Percentiles rank a stretch among this genome's conserved stretches.
Conservation (phyloP, 164 flowering plant genomes). For the Kalanchoe fedtschenkoi region DNA sequence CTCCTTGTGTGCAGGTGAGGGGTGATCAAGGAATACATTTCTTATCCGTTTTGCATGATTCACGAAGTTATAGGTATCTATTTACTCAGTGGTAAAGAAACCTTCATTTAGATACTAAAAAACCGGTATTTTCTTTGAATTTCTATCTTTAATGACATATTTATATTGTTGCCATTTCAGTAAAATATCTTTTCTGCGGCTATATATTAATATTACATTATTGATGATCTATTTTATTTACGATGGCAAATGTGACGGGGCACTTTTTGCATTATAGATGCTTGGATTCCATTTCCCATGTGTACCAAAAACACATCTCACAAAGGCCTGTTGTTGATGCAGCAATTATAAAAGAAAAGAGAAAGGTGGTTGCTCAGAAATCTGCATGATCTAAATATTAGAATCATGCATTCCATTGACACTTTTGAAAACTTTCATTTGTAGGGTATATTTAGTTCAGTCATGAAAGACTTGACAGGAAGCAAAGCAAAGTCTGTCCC, state of each 20-base stretch:
- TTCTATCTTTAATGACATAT: too few relatives aligned
- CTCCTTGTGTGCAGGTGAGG: constrained; percentile 41
- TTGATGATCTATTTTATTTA: too few relatives aligned
- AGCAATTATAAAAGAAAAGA: constrained; percentile 56
- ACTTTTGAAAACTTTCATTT: constrained; percentile 5
- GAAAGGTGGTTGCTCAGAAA: constrained; percentile 36
- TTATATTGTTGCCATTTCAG: neutral
- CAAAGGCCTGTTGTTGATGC: constrained; percentile 18
- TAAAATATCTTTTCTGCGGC: too few relatives aligned
- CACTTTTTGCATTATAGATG: constrained; percentile 21
- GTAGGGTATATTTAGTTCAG: constrained; percentile 63
- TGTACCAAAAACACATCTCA: constrained; percentile 34
- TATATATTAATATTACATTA: too few relatives aligned
- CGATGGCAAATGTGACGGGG: neutral
- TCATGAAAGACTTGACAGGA: constrained; percentile 45
- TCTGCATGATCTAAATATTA: neutral
- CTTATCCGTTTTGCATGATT: constrained; percentile 41
- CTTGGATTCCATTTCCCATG: constrained; percentile 40
- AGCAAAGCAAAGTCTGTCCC: constrained; percentile 38
- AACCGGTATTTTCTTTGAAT: too few relatives aligned
- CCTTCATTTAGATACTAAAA: neutral
- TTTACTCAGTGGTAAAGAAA: neutral
- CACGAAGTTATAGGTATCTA: constrained; percentile 47
- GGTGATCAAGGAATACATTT: constrained; percentile 67
- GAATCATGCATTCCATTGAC: neutral